Conservation (phyloP, 208 protist species). For the Crithidia sp. region DNA sequence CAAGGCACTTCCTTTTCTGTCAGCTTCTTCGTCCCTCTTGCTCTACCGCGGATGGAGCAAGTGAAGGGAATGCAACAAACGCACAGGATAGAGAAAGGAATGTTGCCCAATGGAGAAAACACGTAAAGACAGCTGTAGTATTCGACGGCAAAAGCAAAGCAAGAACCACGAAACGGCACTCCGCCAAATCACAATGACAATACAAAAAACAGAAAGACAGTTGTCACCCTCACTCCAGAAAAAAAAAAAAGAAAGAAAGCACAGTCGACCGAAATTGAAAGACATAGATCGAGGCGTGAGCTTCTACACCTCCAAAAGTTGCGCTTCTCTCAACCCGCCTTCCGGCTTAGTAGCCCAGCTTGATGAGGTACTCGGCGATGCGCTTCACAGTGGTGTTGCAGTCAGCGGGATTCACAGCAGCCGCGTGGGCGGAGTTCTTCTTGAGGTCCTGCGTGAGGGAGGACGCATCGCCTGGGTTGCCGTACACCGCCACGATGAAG, state of each 20-base stretch:
- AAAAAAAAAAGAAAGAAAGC: conserved; percentile 16
- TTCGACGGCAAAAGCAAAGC: background rate
- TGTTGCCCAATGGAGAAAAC: no score
- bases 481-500: conserved; percentile 85
- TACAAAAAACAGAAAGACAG: conserved; percentile 6
- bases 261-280: conserved; percentile 20
- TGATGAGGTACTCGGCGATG: conserved; percentile 89
- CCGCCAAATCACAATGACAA: background rate
- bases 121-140: no score
- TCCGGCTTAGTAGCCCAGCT: conserved; percentile 68
- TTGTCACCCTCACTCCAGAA: background rate
- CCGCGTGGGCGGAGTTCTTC: conserved; percentile 39
- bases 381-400: conserved; percentile 87
- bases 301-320: conserved; percentile 19
- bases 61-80: no score
- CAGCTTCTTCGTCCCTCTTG: no score
- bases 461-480: conserved; percentile 69
- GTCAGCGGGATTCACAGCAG: conserved; percentile 82
- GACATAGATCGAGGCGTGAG: conserved; percentile 21
- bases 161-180: background rate
- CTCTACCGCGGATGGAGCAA: no score
- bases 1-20: no score
- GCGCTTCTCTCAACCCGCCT: background rate
- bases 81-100: no score
- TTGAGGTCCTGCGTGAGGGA: conserved; percentile 63